A percentile compares a stretch with the other conserved stretches of the same genome.
phyloP scores from a whole-genome alignment of 1,284 basidiomycete genomes.

The Afroboletus lepidellus region DNA sequence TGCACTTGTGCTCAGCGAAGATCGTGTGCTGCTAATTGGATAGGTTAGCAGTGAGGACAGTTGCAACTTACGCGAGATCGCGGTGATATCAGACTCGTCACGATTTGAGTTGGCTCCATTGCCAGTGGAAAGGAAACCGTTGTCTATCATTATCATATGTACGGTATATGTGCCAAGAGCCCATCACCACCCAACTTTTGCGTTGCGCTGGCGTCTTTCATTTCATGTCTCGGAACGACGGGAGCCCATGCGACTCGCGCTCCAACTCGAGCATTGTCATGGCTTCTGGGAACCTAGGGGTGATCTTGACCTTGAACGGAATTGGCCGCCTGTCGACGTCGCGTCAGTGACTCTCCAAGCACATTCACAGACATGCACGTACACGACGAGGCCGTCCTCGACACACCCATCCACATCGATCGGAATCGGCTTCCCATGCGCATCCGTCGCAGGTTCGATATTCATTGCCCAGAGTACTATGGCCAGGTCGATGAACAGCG shows the following conservation, averaged over 20 bases:
- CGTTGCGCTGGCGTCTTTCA: not conserved
- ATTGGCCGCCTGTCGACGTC: not conserved
- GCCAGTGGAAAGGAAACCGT: too few species aligned
- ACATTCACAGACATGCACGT: not conserved
- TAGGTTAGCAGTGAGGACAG: too few species aligned
- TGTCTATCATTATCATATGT: too few species aligned
- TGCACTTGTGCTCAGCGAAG: too few species aligned
- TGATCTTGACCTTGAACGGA: slow-evolving; percentile 3
- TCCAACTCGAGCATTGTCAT: slow-evolving; percentile 7
- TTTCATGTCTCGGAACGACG: not conserved
- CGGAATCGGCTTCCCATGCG: not conserved
- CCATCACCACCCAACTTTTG: too few species aligned
- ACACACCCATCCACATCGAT: slow-evolving; percentile 7
- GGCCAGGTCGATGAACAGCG: slow-evolving; percentile 16
- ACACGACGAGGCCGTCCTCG: slow-evolving; percentile 7
- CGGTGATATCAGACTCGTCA: too few species aligned
- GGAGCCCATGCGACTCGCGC: slow-evolving; percentile 7
- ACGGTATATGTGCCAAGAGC: too few species aligned
- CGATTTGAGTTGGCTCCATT: too few species aligned
- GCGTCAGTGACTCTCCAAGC: not conserved
- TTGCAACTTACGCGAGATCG: too few species aligned
- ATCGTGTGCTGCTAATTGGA: too few species aligned
- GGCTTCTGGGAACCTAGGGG: slow-evolving; percentile 6
- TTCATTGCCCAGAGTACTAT: slow-evolving; percentile 7
- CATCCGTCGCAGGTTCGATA: slow-evolving; percentile 1